phyloP scores from a whole-genome alignment of 176 grass and related monocot species.

The Rhynchospora pubera region DNA sequence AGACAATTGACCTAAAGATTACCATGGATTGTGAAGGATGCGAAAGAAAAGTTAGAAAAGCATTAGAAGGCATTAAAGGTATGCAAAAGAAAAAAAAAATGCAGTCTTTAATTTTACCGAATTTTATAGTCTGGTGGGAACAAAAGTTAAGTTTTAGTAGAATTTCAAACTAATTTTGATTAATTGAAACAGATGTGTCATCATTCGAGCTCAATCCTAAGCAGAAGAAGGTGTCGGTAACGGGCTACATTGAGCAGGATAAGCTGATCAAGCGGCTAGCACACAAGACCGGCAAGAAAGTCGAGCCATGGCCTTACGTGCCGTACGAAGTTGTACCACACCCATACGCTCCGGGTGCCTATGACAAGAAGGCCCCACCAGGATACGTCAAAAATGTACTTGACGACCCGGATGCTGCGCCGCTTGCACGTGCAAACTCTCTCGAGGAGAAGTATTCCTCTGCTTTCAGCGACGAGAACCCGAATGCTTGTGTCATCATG shows the following conservation, averaged over 20 bases:
- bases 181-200: slow-evolving; percentile 33
- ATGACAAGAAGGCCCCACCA: slow-evolving; percentile 80
- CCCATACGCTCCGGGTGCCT: slow-evolving; percentile 47
- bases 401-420: slow-evolving; percentile 32
- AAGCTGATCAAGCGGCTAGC: slow-evolving; percentile 40
- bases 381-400: slow-evolving; percentile 50
- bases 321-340: slow-evolving; percentile 52
- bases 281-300: slow-evolving; percentile 46
- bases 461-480: slow-evolving; percentile 70
- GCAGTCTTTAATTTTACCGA: not conserved
- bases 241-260: slow-evolving; percentile 35
- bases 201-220: slow-evolving; percentile 44
- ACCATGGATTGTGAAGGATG: slow-evolving; percentile 72
- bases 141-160: not conserved
- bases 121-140: not conserved
- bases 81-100: slow-evolving; percentile 1
- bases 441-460: slow-evolving; percentile 36
- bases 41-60: slow-evolving; percentile 57
- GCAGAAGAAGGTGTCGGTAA: slow-evolving; percentile 57
- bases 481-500: slow-evolving; percentile 56
- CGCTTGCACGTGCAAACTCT: slow-evolving; percentile 37
- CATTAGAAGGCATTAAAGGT: slow-evolving; percentile 48
- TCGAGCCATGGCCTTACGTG: slow-evolving; percentile 61
- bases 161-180: not conserved
- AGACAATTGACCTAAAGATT: slow-evolving; percentile 65